phyloP scores from a whole-genome alignment of 2,329 filamentous ascomycete genomes.

The Fusarium sp. region DNA sequence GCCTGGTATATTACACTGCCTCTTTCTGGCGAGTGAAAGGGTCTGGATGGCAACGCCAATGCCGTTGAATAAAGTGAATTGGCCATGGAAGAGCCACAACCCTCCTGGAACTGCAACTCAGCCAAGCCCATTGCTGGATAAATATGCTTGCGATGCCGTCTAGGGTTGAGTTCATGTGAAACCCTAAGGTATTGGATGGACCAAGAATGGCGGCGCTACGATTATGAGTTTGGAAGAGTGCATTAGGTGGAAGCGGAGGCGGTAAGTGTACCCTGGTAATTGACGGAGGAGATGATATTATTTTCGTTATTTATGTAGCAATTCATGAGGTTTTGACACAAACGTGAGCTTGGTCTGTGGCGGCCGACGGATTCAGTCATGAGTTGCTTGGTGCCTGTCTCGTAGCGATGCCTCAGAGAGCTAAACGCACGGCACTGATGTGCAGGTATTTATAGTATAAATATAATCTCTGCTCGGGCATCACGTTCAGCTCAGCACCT shows the following conservation, averaged over 20 bases:
- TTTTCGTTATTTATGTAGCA: not conserved
- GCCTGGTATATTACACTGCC: not conserved
- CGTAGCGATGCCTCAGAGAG: not conserved
- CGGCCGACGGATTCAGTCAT: not conserved
- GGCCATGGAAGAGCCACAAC: not conserved
- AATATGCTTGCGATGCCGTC: not conserved
- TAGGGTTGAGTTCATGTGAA: not conserved
- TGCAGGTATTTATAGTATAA: too few species aligned
- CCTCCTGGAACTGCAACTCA: not conserved
- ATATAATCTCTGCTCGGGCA: too few species aligned
- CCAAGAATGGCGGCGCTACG: not conserved
- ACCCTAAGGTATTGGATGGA: not conserved
- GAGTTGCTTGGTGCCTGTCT: not conserved
- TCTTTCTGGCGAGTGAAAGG: not conserved
- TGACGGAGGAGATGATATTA: not conserved
- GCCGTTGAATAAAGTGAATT: not conserved
- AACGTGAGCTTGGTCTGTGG: not conserved
- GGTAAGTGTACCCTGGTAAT: not conserved
- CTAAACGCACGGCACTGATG: not conserved
- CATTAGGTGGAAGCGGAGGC: not conserved
- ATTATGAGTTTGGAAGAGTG: not conserved
- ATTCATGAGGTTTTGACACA: not conserved
- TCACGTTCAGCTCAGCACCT: too few species aligned
- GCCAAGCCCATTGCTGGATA: not conserved
- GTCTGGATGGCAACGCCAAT: not conserved